These are phyloP conservation scores for Kodamaea leandrae DNA, from an alignment of 805 yeast species.

Conservation along the genomic window DNA sequence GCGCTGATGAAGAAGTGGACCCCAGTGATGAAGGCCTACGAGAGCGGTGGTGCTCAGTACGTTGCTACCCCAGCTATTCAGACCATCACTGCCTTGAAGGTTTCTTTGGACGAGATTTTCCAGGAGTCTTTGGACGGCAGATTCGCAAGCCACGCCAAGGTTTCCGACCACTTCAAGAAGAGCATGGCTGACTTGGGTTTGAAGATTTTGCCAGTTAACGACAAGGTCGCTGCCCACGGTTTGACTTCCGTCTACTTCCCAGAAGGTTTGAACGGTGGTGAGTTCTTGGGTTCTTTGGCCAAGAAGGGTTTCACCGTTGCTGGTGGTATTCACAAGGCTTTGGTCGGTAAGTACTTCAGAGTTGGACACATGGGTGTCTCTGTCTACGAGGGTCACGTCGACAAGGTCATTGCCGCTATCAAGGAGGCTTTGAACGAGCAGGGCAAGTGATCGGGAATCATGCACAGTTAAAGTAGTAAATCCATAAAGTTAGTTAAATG, in stretches of 20 bases:
- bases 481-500: too few relatives aligned
- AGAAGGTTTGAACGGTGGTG: slow-evolving; percentile 66
- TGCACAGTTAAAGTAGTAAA: not conserved
- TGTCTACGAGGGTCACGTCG: slow-evolving; percentile 42
- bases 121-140: slow-evolving; percentile 54
- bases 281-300: slow-evolving; percentile 56
- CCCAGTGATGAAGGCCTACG: slow-evolving; percentile 86
- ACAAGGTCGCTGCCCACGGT: slow-evolving; percentile 76
- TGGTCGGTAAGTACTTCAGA: slow-evolving; percentile 81
- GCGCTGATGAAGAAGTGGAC: slow-evolving; percentile 80
- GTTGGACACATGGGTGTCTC: slow-evolving; percentile 96
- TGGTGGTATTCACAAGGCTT: slow-evolving; percentile 83
- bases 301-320: slow-evolving; percentile 74
- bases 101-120: slow-evolving; percentile 70
- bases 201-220: slow-evolving; percentile 60
- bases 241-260: slow-evolving; percentile 84
- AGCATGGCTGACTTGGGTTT: slow-evolving; percentile 59
- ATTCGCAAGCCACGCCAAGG: slow-evolving; percentile 58
- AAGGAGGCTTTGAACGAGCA: slow-evolving; percentile 32
- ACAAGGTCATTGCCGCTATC: slow-evolving; percentile 32
- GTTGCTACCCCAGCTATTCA: slow-evolving; percentile 98
- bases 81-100: slow-evolving; percentile 75
- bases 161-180: slow-evolving; percentile 64
- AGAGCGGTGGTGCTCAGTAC: slow-evolving; percentile 73
- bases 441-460: not conserved